Evolutionary conservation across 2,329 filamentous ascomycete species (phyloP).

Genomic region (Alternaria solani): DNA sequence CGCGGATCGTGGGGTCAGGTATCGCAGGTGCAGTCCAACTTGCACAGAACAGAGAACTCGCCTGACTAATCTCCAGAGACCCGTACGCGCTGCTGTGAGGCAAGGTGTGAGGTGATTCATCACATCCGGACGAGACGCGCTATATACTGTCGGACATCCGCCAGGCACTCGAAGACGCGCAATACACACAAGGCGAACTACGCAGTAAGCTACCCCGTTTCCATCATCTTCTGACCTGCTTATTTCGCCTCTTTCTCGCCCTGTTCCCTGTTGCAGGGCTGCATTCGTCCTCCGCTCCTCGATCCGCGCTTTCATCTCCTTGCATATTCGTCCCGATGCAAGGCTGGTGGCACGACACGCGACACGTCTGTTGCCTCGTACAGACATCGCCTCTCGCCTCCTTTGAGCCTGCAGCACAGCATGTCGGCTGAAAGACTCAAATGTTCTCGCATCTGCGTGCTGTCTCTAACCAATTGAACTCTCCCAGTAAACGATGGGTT

Average conservation of each 20-base stretch:
- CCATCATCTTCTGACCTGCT: constrained; percentile 5
- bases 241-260: constrained; percentile 9
- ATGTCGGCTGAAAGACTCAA: background rate
- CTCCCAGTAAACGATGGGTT: constrained; percentile 52
- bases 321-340: constrained; percentile 28
- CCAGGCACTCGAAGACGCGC: constrained; percentile 47
- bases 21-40: background rate
- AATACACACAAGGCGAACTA: constrained; percentile 27
- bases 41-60: background rate
- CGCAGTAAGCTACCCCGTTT: constrained; percentile 28
- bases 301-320: constrained; percentile 18
- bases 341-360: constrained; percentile 34
- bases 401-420: constrained; percentile 1
- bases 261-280: constrained; percentile 1
- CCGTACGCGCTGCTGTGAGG: constrained; percentile 4
- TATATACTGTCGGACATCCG: constrained; percentile 29
- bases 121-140: constrained; percentile 19
- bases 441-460: background rate
- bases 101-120: constrained; percentile 18
- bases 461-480: background rate
- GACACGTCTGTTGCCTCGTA: constrained; percentile 29
- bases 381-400: constrained; percentile 5
- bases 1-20: background rate
- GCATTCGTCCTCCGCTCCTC: background rate
- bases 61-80: background rate